These are phyloP conservation scores for Cerioporus squamosus DNA, from an alignment of 1,284 basidiomycete genomes.

Conservation along the genomic window DNA sequence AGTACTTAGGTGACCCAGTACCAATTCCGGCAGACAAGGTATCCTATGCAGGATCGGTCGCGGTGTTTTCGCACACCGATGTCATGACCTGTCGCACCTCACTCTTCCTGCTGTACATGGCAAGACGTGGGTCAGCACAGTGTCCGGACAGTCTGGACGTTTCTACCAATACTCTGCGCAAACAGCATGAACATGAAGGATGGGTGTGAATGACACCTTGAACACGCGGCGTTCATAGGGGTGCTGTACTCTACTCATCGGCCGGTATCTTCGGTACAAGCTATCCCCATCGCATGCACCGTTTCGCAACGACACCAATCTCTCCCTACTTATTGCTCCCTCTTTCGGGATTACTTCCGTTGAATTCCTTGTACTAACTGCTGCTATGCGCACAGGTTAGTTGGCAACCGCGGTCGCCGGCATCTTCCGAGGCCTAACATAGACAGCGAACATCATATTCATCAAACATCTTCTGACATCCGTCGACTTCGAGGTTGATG, in stretches of 20 bases:
- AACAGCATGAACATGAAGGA: too few relatives aligned
- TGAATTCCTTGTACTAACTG: background rate
- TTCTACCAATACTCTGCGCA: too few relatives aligned
- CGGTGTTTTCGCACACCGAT: background rate
- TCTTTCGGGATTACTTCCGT: background rate
- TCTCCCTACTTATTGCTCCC: background rate
- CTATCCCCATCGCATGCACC: too few relatives aligned
- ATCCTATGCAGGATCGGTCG: background rate
- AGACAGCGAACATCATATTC: conserved; percentile 7
- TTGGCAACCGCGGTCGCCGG: background rate
- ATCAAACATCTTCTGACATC: background rate
- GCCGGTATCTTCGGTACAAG: background rate
- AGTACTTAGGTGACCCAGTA: too few relatives aligned
- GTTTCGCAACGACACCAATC: too few relatives aligned
- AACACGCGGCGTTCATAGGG: background rate
- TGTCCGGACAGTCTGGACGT: background rate
- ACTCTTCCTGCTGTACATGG: background rate
- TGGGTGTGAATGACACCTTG: too few relatives aligned
- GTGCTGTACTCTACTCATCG: background rate
- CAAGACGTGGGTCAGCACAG: background rate
- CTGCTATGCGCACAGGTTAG: background rate
- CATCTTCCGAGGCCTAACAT: background rate
- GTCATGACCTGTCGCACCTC: background rate
- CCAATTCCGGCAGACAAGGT: too few relatives aligned
- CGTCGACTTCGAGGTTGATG: background rate